Conservation (phyloP, 352 stramenopile species). For the Thalassiosira livingstoniorum region DNA sequence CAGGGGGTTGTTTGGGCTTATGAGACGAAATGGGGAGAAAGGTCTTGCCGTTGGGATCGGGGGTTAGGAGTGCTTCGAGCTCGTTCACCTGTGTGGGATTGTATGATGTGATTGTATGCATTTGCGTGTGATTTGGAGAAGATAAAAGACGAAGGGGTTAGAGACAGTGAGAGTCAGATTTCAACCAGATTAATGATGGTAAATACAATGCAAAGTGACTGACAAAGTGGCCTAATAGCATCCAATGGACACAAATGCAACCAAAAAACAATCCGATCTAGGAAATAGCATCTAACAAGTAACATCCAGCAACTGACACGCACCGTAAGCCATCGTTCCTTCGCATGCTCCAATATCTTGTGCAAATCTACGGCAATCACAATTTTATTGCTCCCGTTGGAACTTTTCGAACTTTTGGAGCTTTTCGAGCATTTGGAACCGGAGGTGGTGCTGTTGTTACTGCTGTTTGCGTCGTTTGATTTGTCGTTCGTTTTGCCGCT, state of each 20-base stretch:
- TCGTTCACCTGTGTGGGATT: slow-evolving; percentile 20
- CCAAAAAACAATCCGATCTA: neutral
- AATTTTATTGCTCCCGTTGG: neutral
- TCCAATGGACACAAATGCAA: neutral
- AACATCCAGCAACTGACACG: neutral
- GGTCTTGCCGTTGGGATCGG: slow-evolving; percentile 19
- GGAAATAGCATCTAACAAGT: neutral
- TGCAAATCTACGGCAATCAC: neutral
- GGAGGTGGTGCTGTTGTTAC: too few relatives aligned
- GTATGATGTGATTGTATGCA: neutral
- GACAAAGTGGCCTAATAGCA: neutral
- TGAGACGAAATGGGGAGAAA: neutral
- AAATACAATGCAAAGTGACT: neutral
- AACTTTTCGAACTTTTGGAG: neutral
- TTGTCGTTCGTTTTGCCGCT: neutral
- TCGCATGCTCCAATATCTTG: slow-evolving; percentile 4
- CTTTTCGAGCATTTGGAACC: neutral
- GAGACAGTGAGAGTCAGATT: neutral
- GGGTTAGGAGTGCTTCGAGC: slow-evolving; percentile 32
- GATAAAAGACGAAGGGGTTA: neutral
- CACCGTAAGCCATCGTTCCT: slow-evolving; percentile 31
- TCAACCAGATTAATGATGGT: neutral
- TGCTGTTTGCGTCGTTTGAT: neutral
- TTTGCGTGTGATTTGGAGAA: neutral
- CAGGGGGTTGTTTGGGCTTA: slow-evolving; percentile 20